Percentiles rank a stretch among this genome's conserved stretches.
These are phyloP conservation scores for Byssoonygena ceratinophila DNA, from an alignment of 2,329 filamentous ascomycete species.

Conservation along the genomic window DNA sequence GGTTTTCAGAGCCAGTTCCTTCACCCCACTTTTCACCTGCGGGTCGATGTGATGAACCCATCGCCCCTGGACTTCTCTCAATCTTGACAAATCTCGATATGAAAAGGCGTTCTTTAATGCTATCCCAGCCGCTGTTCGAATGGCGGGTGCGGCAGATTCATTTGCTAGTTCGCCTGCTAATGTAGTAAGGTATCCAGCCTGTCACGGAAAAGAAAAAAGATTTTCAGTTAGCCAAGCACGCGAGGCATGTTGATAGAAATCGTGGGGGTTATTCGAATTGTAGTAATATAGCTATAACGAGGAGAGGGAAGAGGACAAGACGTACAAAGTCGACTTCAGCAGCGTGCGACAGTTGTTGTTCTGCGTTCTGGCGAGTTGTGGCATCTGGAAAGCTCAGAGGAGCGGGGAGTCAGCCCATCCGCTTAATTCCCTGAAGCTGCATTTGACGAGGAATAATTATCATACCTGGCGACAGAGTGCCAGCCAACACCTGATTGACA, in stretches of 20 bases:
- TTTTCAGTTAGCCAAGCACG: background rate
- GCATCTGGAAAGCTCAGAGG: conserved; percentile 53
- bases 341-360: conserved; percentile 86
- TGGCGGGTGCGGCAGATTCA: conserved; percentile 68
- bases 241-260: background rate
- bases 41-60: conserved; percentile 77
- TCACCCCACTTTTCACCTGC: conserved; percentile 76
- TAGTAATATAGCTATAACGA: background rate
- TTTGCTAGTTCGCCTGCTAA: conserved; percentile 92
- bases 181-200: conserved; percentile 87
- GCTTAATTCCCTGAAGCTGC: background rate
- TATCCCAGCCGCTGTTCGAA: conserved; percentile 88
- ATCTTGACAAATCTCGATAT: conserved; percentile 74
- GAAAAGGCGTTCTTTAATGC: conserved; percentile 98
- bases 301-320: conserved; percentile 18
- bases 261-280: background rate
- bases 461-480: conserved; percentile 90
- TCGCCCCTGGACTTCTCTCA: conserved; percentile 84
- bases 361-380: conserved; percentile 75
- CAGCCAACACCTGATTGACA: conserved; percentile 95
- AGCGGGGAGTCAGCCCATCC: background rate
- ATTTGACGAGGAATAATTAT: conserved; percentile 8
- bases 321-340: conserved; percentile 92
- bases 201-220: conserved; percentile 15
- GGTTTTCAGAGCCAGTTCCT: conserved; percentile 80